Conservation (phyloP, 139 green algal genomes). For the Chlamydomonas incerta region DNA sequence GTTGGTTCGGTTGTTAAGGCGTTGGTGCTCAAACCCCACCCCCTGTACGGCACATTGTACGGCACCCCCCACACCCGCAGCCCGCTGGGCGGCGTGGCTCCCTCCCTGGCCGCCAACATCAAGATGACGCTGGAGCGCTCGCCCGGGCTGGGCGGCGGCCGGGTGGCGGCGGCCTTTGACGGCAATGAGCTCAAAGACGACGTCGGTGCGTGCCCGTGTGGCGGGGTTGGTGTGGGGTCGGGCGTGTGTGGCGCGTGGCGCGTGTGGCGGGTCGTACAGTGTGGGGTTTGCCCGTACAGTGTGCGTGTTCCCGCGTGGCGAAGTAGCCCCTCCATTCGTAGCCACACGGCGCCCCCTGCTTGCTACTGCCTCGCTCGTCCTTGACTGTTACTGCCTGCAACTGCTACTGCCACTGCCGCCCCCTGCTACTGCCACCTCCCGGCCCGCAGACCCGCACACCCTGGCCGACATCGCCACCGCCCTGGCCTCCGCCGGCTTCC, state of each 20-base stretch:
- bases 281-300: no score
- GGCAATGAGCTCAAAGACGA: not conserved
- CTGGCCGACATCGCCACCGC: slow-evolving; percentile 13
- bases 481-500: slow-evolving; percentile 2
- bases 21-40: no score
- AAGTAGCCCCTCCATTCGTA: no score
- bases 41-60: not conserved
- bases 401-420: no score
- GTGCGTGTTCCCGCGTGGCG: no score
- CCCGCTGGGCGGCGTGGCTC: slow-evolving; percentile 13
- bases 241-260: no score
- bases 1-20: no score
- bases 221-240: not conserved
- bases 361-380: not conserved
- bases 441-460: not conserved
- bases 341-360: not conserved
- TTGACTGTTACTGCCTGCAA: no score
- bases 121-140: not conserved
- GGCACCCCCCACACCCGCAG: not conserved
- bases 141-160: not conserved
- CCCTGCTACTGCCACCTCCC: not conserved
- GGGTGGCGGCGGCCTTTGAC: slow-evolving; percentile 1
- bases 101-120: not conserved
- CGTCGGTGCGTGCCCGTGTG: not conserved
- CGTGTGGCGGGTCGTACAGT: no score